Conservation (phyloP, 2,329 filamentous ascomycete genomes). For the Xylaria arbuscula region DNA sequence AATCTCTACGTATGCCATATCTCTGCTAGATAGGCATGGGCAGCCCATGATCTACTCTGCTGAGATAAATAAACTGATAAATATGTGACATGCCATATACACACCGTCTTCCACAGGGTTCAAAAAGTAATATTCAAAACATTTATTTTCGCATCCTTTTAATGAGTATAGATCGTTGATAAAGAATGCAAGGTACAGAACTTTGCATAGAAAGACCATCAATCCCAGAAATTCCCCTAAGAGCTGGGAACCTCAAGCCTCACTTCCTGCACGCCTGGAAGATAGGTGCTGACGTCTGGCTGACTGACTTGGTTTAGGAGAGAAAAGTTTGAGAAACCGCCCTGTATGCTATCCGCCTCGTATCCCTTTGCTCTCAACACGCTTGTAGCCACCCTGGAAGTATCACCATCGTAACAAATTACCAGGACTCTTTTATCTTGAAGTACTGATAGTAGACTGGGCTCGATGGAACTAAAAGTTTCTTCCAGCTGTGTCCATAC, state of each 20-base stretch:
- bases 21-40: too few species aligned
- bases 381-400: slow-evolving; percentile 64
- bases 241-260: background rate
- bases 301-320: slow-evolving; percentile 5
- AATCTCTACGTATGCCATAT: too few species aligned
- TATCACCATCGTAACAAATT: slow-evolving; percentile 66
- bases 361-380: slow-evolving; percentile 63
- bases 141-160: too few species aligned
- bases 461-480: slow-evolving; percentile 51
- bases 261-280: background rate
- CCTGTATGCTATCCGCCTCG: slow-evolving; percentile 59
- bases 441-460: slow-evolving; percentile 42
- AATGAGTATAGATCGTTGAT: too few species aligned
- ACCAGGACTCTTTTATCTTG: slow-evolving; percentile 55
- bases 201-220: background rate
- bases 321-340: slow-evolving; percentile 49
- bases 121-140: too few species aligned
- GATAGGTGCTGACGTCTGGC: background rate
- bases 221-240: background rate
- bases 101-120: too few species aligned
- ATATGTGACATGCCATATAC: too few species aligned
- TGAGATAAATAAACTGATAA: too few species aligned
- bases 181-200: too few species aligned
- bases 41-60: too few species aligned
- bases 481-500: slow-evolving; percentile 62